Percentiles rank a stretch among this genome's conserved stretches.
Evolutionary conservation across 257 asterid species (phyloP).

Genomic region (Leptodermis oblonga): DNA sequence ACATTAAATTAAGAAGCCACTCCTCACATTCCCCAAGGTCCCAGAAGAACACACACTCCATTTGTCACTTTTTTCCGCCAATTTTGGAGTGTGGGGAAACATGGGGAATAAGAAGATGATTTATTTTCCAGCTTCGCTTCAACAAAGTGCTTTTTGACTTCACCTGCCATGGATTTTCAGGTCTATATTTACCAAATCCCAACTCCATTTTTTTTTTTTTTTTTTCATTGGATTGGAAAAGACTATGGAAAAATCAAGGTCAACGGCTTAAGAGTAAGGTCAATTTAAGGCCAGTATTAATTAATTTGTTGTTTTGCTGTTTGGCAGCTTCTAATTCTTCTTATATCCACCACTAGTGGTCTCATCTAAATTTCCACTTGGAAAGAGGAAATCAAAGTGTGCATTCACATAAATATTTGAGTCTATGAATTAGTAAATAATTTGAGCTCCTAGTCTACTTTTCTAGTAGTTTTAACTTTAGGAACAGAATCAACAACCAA

Average conservation of each 20-base stretch:
- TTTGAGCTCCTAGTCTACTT: no score
- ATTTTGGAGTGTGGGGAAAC: constrained; percentile 17
- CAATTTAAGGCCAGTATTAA: background rate
- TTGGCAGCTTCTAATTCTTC: background rate
- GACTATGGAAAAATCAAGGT: background rate
- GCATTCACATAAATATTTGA: background rate
- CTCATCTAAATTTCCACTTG: background rate
- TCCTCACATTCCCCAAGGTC: background rate
- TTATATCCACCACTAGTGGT: background rate
- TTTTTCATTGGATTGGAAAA: constrained; percentile 6
- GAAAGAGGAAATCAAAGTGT: background rate
- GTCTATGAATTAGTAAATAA: no score
- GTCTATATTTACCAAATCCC: constrained; percentile 6
- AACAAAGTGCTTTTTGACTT: constrained; percentile 8
- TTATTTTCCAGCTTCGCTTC: background rate
- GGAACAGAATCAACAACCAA: background rate
- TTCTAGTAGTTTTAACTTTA: background rate
- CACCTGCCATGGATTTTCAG: background rate
- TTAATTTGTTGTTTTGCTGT: background rate
- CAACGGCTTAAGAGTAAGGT: background rate
- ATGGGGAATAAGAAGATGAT: background rate
- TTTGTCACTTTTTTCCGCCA: constrained; percentile 20
- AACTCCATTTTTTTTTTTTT: no score
- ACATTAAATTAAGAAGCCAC: constrained; percentile 2
- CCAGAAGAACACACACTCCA: background rate